Evolutionary conservation across 2,329 filamentous ascomycete species (phyloP), one percentile per base, ranked within the genome.

Genomic region (Aspergillus sp.): DNA sequence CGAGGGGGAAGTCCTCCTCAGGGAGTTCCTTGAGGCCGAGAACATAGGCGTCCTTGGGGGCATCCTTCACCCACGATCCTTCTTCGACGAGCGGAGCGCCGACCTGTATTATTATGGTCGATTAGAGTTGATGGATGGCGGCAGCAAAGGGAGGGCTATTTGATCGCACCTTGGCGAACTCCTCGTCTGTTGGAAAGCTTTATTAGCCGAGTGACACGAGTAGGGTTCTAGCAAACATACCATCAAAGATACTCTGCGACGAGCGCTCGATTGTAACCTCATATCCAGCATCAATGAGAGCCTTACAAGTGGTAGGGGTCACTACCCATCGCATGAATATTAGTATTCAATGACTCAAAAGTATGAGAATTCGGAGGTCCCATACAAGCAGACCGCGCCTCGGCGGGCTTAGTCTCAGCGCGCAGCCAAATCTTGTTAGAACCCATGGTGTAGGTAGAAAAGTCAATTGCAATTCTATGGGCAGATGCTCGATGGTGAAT

Each of bases 11-110:
- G 63, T 86, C 84, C 72, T 91, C 88, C 69, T 90, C 89, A 25
- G 88, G 88, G 11, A 93, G 83, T 79, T 93, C 91, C 84, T 93
- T 93, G 62, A 93, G 83, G 46, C 91, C 91, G 61, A 93, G 78
- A 63, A 93, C 88, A 70, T 92, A 86, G 72, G 90, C 83, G 64
- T 91, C 87, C 66, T 81, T 79, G 45, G 89, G 87, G 1, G 87
- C 89, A 61, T 89, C 81, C 57, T 82, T 81, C 38, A 74, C 76
- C 90, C 90, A 93, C 54, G 83, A 85, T 47, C 89, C 87, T 66
- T 87, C 84, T 15, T 85, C 83, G 15, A 92, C 86, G 23, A 93
- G 81, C 15, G 81, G 84, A 49, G 88, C 88, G 53, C 90, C 90
- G 34, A 84, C 83, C 61, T 83, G 80, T 76, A 47, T 4, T 30